Percentiles rank a stretch among this genome's conserved stretches.
These are phyloP conservation scores for Incumbomyces lentus DNA, from an alignment of 2,329 filamentous ascomycete species.

Conservation along the genomic window DNA sequence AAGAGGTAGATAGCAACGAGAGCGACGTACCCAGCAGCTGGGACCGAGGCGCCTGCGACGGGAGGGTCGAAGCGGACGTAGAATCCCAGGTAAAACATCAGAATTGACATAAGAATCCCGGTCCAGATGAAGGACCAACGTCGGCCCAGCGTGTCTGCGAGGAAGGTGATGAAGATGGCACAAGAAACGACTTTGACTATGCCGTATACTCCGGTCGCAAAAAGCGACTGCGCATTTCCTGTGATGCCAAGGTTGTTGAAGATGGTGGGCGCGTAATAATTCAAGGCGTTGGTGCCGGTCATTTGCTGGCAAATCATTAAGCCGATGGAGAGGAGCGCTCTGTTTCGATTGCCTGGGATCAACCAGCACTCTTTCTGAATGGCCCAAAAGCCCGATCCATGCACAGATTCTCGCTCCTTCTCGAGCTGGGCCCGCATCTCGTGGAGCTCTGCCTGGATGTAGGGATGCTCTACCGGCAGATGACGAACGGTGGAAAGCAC, in stretches of 20 bases:
- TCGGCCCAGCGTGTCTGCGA: constrained; percentile 59
- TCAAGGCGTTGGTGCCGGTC: constrained; percentile 46
- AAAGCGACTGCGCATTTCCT: constrained; percentile 49
- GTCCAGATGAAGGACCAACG: constrained; percentile 55
- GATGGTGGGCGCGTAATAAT: constrained; percentile 54
- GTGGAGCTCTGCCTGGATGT: constrained; percentile 49
- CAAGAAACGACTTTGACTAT: constrained; percentile 59
- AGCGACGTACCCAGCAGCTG: constrained; percentile 58
- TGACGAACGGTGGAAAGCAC: constrained; percentile 49
- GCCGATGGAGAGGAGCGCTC: constrained; percentile 44
- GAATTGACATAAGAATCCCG: constrained; percentile 48
- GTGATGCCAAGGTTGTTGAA: constrained; percentile 55
- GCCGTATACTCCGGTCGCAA: constrained; percentile 65
- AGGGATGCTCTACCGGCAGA: constrained; percentile 42
- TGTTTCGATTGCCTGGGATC: constrained; percentile 44
- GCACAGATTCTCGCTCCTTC: constrained; percentile 48
- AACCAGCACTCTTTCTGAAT: constrained; percentile 55
- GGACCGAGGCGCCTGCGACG: constrained; percentile 42
- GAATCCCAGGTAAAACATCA: constrained; percentile 62
- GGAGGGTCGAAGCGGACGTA: constrained; percentile 57
- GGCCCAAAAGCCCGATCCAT: constrained; percentile 44
- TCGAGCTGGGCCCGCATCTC: constrained; percentile 55
- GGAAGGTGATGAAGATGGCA: constrained; percentile 54
- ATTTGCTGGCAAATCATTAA: constrained; percentile 46
- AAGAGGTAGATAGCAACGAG: constrained; percentile 64